These are phyloP conservation scores for Aspergillus ustus DNA, from an alignment of 2,329 filamentous ascomycete genomes.

Conservation along the genomic window DNA sequence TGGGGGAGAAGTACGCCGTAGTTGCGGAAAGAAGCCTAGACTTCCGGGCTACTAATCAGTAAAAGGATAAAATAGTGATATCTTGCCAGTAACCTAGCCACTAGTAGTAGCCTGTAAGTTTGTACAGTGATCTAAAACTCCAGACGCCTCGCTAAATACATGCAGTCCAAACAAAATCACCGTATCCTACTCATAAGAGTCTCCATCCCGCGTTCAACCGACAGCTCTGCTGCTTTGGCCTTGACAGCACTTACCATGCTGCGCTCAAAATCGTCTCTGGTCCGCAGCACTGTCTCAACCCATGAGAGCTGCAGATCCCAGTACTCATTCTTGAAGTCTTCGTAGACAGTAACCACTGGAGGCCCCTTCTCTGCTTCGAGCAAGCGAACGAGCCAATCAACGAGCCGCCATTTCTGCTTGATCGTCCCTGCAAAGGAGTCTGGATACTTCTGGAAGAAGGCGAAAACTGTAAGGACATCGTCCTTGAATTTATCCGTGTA, in stretches of 20 bases:
- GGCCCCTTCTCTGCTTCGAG: conserved; percentile 75
- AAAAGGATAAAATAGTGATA: background rate
- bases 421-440: conserved; percentile 74
- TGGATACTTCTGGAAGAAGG: conserved; percentile 77
- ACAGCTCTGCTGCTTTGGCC: conserved; percentile 81
- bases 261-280: conserved; percentile 91
- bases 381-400: conserved; percentile 79
- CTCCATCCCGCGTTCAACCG: conserved; percentile 78
- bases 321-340: conserved; percentile 80
- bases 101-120: background rate
- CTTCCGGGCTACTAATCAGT: conserved; percentile 14
- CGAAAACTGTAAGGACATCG: conserved; percentile 87
- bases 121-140: conserved; percentile 17
- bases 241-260: conserved; percentile 88
- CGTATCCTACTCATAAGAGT: conserved; percentile 96
- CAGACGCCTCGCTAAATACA: conserved; percentile 27
- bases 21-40: conserved; percentile 46
- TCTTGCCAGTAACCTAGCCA: background rate
- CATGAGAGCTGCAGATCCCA: conserved; percentile 95
- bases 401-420: conserved; percentile 90
- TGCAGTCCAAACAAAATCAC: conserved; percentile 8
- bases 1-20: conserved; percentile 59
- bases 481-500: conserved; percentile 93
- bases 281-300: conserved; percentile 89
- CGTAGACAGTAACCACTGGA: conserved; percentile 76